Conservation (phyloP, 495 filamentous ascomycete genomes). For the Sphaerosporella brunnea region DNA sequence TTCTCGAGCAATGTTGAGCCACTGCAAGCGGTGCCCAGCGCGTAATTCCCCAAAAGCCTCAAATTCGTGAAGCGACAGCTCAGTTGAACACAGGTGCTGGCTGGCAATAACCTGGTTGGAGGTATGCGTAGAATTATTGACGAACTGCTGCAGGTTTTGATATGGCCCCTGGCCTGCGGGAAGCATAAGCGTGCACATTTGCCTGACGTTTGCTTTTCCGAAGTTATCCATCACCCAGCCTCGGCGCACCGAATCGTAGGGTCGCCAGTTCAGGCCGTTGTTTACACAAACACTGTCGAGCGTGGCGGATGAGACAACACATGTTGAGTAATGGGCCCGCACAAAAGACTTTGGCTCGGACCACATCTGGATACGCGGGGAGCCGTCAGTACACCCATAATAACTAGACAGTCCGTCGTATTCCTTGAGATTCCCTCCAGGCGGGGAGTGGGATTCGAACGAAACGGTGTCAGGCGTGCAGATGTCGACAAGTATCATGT, state of each 20-base stretch:
- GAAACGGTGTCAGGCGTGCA: constrained; percentile 16
- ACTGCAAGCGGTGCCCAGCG: constrained; percentile 34
- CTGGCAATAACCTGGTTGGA: constrained; percentile 33
- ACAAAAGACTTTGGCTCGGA: constrained; percentile 33
- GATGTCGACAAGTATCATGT: constrained; percentile 30
- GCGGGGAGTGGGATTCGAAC: neutral
- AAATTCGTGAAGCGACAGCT: constrained; percentile 36
- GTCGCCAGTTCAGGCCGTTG: constrained; percentile 28
- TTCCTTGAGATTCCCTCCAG: constrained; percentile 1
- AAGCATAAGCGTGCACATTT: constrained; percentile 27
- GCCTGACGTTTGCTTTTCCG: constrained; percentile 16
- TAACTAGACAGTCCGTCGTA: constrained; percentile 7
- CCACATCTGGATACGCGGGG: constrained; percentile 23
- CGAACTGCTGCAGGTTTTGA: constrained; percentile 25
- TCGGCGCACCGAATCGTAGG: constrained; percentile 17
- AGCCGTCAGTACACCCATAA: constrained; percentile 11
- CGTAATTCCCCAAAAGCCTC: constrained; percentile 33
- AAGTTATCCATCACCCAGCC: constrained; percentile 24
- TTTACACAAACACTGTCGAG: constrained; percentile 30
- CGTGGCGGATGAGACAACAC: too few species aligned
- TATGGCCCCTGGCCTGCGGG: constrained; percentile 21
- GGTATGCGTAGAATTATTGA: constrained; percentile 25
- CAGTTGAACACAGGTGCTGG: constrained; percentile 29
- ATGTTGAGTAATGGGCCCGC: constrained; percentile 29
- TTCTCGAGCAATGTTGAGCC: constrained; percentile 38